phyloP scores from a whole-genome alignment of 208 protist genomes.

The Leptomonas pyrrhocoris region DNA sequence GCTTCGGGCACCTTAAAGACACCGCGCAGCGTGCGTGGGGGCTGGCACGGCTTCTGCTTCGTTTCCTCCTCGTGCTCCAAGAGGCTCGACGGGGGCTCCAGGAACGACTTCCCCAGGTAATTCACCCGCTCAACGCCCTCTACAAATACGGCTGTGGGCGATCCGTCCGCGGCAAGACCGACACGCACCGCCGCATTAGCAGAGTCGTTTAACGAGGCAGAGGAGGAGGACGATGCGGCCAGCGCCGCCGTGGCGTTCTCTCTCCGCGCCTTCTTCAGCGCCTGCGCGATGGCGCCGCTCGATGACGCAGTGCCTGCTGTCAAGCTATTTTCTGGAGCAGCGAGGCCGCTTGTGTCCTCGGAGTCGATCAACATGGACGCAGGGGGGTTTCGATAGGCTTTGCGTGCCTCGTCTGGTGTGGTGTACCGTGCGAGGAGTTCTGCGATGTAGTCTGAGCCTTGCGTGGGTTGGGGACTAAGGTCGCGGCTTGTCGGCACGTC shows the following conservation, averaged over 20 bases:
- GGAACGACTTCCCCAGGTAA: conserved; percentile 79
- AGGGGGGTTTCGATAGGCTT: conserved; percentile 47
- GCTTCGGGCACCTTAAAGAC: conserved; percentile 34
- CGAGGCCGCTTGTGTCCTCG: background rate
- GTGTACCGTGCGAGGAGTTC: conserved; percentile 45
- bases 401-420: conserved; percentile 41
- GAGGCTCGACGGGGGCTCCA: conserved; percentile 61
- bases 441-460: conserved; percentile 6
- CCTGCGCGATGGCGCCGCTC: conserved; percentile 5
- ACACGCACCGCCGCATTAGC: conserved; percentile 11
- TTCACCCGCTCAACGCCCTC: conserved; percentile 57
- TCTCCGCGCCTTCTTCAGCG: conserved; percentile 22
- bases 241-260: conserved; percentile 20
- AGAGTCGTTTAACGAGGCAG: background rate
- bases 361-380: conserved; percentile 10
- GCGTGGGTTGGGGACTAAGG: conserved; percentile 4
- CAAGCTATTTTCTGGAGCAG: background rate
- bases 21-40: conserved; percentile 57
- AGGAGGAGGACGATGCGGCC: conserved; percentile 7
- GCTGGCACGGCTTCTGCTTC: conserved; percentile 34
- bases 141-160: conserved; percentile 36
- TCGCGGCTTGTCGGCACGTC: conserved; percentile 15
- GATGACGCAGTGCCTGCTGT: background rate
- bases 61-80: conserved; percentile 37
- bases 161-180: conserved; percentile 7